Conservation (phyloP, 345 rosid species). For the Lepidium africanum region DNA sequence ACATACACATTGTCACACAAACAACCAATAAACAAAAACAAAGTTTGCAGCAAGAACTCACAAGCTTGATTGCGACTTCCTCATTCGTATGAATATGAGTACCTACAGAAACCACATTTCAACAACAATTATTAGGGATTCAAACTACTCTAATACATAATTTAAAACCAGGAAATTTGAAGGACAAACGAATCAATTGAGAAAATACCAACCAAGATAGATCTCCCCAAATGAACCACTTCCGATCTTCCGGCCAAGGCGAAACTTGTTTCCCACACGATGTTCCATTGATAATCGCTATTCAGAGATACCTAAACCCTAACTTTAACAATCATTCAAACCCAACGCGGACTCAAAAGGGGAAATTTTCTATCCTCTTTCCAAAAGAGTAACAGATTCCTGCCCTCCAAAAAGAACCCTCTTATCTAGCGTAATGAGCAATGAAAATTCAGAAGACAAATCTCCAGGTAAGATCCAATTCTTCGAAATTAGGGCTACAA, state of each 20-base stretch:
- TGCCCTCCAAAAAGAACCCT: neutral
- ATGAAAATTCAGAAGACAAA: neutral
- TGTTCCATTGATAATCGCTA: conserved; percentile 52
- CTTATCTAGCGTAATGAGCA: conserved; percentile 13
- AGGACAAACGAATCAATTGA: neutral
- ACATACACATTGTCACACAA: neutral
- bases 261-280: conserved; percentile 84
- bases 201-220: conserved; percentile 62
- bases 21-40: neutral
- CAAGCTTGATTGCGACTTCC: conserved; percentile 97
- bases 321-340: conserved; percentile 15
- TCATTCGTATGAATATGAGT: conserved; percentile 79
- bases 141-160: neutral
- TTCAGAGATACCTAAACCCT: conserved; percentile 18
- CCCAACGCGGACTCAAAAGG: conserved; percentile 11
- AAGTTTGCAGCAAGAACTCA: conserved; percentile 34
- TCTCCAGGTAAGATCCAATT: neutral
- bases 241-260: conserved; percentile 91
- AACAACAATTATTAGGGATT: neutral
- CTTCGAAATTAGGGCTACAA: conserved; percentile 8
- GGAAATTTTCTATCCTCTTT: neutral
- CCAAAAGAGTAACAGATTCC: neutral
- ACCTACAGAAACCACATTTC: conserved; percentile 38
- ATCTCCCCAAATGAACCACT: conserved; percentile 98
- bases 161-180: neutral